Base-by-base conservation (phyloP, 1,139 yeast species). In the Pichiaceae sp. region DNA sequence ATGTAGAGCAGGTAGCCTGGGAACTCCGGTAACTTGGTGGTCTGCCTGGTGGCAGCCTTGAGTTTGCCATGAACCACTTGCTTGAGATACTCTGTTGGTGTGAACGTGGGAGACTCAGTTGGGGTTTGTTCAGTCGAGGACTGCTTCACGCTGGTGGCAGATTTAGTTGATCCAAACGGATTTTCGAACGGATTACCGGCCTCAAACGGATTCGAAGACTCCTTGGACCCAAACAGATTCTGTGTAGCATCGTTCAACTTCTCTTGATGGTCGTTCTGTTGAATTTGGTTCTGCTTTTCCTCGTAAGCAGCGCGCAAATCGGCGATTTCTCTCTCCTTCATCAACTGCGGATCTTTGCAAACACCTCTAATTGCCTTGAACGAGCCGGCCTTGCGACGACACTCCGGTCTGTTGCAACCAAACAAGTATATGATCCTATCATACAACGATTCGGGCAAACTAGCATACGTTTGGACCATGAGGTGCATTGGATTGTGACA, bases 351-450 rank as follows among this genome's bases (percentile, higher is more conserved):
- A 50, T 78, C 83, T 48, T 78, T 77, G 42, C 67, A 62, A 3
- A 87, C 66, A 4, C 93, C 95, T 54, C 96, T 66, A 35, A 87
- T 64, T 24, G 84, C 86, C 49, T 81, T 73, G 3, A 86, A 63
- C 2, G 81, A 65, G 3, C 95, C 95, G 17, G 72, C 66, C 47
- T 75, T 71, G 43, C 82, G 68, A 32, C 81, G 70, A 54, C 97
- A 91, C 8, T 45, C 47, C 1, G 77, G 62, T 36, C 75, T 68
- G 33, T 69, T 63, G 60, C 98, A 91, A 2, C 77, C 77, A 57
- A 89, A 82, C 0, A 89, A 69, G 53, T 91, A 91, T 20, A 91
- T 58, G 11, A 78, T 78, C 40, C 98, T 70, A 50, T 87, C 96
- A 53, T 87, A 85, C 35, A 72, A 61, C n/a, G 78, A 69, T 28